Evolutionary conservation across 441 rosid species (phyloP).

Genomic region (Erysimum cheiri): DNA sequence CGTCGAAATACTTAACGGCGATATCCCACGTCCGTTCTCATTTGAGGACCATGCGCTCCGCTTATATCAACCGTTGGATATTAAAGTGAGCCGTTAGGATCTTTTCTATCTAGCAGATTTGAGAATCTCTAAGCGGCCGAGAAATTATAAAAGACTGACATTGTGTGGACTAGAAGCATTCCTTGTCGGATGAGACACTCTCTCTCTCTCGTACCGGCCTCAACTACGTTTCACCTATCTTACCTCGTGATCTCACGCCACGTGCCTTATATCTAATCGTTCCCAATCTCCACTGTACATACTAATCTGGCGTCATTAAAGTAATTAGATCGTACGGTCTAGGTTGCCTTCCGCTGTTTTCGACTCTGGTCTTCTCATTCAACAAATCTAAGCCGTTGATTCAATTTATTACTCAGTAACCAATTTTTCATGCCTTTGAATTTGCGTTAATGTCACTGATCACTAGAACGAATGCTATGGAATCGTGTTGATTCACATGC

Average conservation of each 20-base stretch:
- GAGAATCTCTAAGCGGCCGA: constrained; percentile 28
- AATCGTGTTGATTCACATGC: constrained; percentile 35
- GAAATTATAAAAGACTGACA: constrained; percentile 28
- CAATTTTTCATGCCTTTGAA: background rate
- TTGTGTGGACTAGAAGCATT: constrained; percentile 43
- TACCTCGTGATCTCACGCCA: constrained; percentile 26
- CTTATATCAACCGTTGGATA: constrained; percentile 22
- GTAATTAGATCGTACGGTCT: constrained; percentile 15
- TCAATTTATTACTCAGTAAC: background rate
- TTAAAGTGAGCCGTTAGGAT: constrained; percentile 5
- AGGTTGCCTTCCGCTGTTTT: constrained; percentile 6
- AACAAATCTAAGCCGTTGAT: constrained; percentile 25
- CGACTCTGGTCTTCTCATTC: background rate
- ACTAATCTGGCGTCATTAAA: constrained; percentile 12
- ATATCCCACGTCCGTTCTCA: constrained; percentile 7
- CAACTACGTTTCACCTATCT: too few species aligned
- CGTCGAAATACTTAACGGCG: too few species aligned
- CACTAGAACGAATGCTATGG: constrained; percentile 22
- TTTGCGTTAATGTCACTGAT: constrained; percentile 26
- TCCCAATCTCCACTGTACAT: background rate
- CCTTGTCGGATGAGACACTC: constrained; percentile 31
- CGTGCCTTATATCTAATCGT: constrained; percentile 1
- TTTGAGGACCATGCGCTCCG: background rate
- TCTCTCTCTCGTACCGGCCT: too few species aligned
- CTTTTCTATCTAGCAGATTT: background rate